Base-by-base conservation (phyloP, 2,329 filamentous ascomycete species). In the Fusarium virguliforme region DNA sequence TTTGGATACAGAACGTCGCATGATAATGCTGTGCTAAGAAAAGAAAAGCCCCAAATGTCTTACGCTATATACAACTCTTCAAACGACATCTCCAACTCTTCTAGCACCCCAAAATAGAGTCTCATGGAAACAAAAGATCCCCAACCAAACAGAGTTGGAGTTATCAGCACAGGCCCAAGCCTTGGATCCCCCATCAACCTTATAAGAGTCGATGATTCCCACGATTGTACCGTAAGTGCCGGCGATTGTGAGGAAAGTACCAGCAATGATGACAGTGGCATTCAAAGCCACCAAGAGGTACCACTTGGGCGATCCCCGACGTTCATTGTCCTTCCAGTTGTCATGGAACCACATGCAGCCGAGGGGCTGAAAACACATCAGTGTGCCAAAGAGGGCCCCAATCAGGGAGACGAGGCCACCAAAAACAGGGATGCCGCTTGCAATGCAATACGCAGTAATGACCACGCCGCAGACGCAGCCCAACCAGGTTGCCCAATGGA, bases 401-500 rank as follows among this genome's bases (percentile, higher is more conserved):
- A 72, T 61, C 7, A 72, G 37, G 1, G 69, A 60, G 2, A 72
- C 69, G 12, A 72, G 69, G 35, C 65, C 38, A 15, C 66, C 69
- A 30, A 72, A 72, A 9, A 57, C 34, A 2, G 69, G 68, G 41
- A 72, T 67, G 10, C 61, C 65, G 34, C 68, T 72, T 35, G 69
- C 69, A 9, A 72, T 61, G 35, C 66, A 61, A 37, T 72, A 72
- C 26, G 69, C 68, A n/a, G 60, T 40, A 9, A 62, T 4, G 13
- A 68, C 63, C 10, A 59, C 13, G 15, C 59, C 55, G 7, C 34
- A 13, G 13, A 62, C 69, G 53, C 69, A 71, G 24, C 58, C 65
- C 18, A 71, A 60, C 79, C 79, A 80, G 8, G 72, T 71, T 4
- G 64, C 43, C 77, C 78, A 80, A 57, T 80, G 79, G 3, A 67